These are phyloP conservation scores for Amesomyces nigricolor DNA, from an alignment of 2,329 filamentous ascomycete genomes.

Conservation along the genomic window DNA sequence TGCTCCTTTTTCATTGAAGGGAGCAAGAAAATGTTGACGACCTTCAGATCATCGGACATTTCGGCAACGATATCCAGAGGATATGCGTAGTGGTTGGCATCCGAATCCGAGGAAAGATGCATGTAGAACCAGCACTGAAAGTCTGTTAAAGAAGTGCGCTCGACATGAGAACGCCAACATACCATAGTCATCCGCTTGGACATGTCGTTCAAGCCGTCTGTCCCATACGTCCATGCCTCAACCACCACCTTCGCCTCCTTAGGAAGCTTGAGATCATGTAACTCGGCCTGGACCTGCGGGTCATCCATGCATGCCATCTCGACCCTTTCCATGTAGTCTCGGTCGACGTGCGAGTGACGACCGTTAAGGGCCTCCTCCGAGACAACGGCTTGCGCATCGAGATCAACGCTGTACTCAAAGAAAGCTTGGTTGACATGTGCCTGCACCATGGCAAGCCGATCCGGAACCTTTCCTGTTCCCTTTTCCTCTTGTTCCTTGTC, in stretches of 20 bases:
- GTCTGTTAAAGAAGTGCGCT: not conserved
- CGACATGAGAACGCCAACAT: constrained; percentile 2
- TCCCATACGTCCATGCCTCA: constrained; percentile 52
- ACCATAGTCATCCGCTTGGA: constrained; percentile 45
- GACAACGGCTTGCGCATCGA: constrained; percentile 26
- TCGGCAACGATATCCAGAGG: constrained; percentile 50
- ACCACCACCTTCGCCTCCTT: constrained; percentile 40
- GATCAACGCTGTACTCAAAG: constrained; percentile 33
- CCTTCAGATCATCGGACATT: constrained; percentile 43
- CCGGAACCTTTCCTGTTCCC: constrained; percentile 26
- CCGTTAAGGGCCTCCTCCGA: constrained; percentile 34
- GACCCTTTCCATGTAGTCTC: constrained; percentile 42
- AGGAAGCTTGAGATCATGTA: constrained; percentile 40
- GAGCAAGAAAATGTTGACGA: constrained; percentile 46
- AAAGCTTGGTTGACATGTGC: constrained; percentile 30
- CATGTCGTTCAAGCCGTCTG: constrained; percentile 49
- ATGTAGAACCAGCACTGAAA: constrained; percentile 35
- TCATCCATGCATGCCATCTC: constrained; percentile 42
- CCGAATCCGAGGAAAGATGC: constrained; percentile 36
- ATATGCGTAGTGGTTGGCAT: constrained; percentile 54
- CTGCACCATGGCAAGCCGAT: constrained; percentile 38
- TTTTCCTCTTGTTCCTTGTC: constrained; percentile 36
- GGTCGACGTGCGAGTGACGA: constrained; percentile 44
- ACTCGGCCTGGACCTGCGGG: constrained; percentile 37
- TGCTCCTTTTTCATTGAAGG: constrained; percentile 37